These are phyloP conservation scores for Cyclotella baltica DNA, from an alignment of 108 stramenopile genomes.

Conservation along the genomic window DNA sequence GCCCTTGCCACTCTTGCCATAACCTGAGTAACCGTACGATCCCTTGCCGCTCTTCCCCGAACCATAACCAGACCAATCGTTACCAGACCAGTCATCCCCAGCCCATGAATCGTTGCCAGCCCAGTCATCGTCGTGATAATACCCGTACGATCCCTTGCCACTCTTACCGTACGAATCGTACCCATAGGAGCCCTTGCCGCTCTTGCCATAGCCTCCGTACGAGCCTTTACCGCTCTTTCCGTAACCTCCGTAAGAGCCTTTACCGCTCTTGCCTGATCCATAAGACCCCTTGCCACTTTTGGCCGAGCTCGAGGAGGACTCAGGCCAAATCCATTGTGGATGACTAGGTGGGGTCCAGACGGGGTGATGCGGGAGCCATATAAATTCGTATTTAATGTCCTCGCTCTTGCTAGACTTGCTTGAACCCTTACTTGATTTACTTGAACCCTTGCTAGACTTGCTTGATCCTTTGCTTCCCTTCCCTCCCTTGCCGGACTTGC, in stretches of 20 bases:
- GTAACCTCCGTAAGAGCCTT: not conserved
- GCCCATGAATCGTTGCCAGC: not conserved
- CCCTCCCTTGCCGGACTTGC: not conserved
- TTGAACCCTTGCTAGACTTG: not conserved
- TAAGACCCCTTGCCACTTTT: not conserved
- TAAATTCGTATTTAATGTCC: no score
- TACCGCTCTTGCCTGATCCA: slow-evolving; percentile 8
- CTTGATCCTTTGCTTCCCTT: not conserved
- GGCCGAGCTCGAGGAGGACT: not conserved
- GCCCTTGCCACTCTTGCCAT: slow-evolving; percentile 3
- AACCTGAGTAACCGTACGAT: not conserved
- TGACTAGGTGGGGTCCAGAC: no score
- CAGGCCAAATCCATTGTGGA: slow-evolving; percentile 1
- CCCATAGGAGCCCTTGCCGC: not conserved
- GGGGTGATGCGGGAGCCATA: not conserved
- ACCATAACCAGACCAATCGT: not conserved
- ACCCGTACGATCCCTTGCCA: not conserved
- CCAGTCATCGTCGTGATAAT: not conserved
- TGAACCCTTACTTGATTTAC: no score
- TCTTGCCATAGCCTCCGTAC: not conserved
- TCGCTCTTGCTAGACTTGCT: no score
- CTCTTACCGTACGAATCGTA: not conserved
- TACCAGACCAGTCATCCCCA: not conserved
- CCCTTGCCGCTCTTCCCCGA: not conserved
- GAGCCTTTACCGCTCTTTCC: not conserved